Percentiles rank a stretch among this genome's conserved stretches.
Evolutionary conservation across 257 asterid genomes (phyloP).

Genomic region (Scutellaria minor): DNA sequence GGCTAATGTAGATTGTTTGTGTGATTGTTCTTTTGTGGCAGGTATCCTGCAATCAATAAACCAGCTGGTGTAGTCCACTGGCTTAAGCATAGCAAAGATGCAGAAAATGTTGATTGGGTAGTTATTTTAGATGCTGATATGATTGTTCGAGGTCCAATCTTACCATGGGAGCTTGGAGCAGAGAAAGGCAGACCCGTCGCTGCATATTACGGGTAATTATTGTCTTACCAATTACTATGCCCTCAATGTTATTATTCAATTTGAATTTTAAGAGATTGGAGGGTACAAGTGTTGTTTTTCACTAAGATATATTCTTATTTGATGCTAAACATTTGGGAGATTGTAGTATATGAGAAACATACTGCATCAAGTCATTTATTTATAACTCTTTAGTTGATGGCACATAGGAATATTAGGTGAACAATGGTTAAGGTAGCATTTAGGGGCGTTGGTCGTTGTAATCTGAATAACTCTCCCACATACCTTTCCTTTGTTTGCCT

Average conservation of each 20-base stretch:
- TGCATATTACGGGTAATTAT: constrained; percentile 88
- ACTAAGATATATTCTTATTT: too few relatives aligned
- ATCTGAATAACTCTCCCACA: too few relatives aligned
- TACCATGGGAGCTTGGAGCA: constrained; percentile 99
- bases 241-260: not conserved
- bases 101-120: constrained; percentile 96
- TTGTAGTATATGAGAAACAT: too few relatives aligned
- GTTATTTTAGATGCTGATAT: constrained; percentile 93
- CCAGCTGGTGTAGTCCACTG: constrained; percentile 98
- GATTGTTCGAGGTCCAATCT: constrained; percentile 90
- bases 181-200: constrained; percentile 95
- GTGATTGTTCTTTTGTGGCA: constrained; percentile 38
- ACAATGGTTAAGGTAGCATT: not conserved
- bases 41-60: constrained; percentile 98
- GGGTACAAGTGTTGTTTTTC: not conserved
- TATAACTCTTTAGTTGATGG: constrained; percentile 1
- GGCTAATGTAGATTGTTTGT: not conserved
- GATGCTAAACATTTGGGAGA: too few relatives aligned
- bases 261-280: not conserved
- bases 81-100: constrained; percentile 88
- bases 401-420: not conserved
- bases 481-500: too few relatives aligned
- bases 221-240: not conserved
- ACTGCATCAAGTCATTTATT: not conserved
- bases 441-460: not conserved